Evolutionary conservation across 192 early-diverging fungal genomes (phyloP), one percentile per base, ranked within the genome.

Genomic region (Coemansia sp.): DNA sequence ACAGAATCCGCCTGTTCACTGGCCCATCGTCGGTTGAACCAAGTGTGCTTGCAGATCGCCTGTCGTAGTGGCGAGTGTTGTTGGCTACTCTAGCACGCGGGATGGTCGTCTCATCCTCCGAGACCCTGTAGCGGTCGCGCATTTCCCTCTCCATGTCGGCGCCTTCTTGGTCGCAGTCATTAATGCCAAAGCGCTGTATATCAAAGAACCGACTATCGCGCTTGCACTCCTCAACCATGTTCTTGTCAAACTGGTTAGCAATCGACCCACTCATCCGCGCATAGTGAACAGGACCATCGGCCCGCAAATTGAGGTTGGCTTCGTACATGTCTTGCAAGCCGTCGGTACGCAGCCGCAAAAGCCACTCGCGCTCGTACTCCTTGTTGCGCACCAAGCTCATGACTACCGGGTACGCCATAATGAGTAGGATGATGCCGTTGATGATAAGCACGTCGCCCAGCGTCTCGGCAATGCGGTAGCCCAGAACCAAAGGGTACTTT

Each of bases 301-400:
- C 41, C 23, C 33, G 64, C 56, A 66, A 33, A 26, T 66, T 66
- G 47, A 69, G 33, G 45, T 62, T 69, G 6, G 28, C 16, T 14
- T 64, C 56, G 45, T 64, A 64, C n/a, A 59, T 59, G 23, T 43
- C 42, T 26, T 63, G 56, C 18, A 64, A 37, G 18, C 63, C 69
- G 21, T 71, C 69, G 0, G 52, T 65, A 1, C 57, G 42, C 18
- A 71, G 36, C 1, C 45, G 50, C 16, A 55, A 12, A 4, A 71
- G 69, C 69, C 69, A 71, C 25, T 71, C 48, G 36, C 36, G 33
- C 57, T 71, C 69, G 39, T 71, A 71, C 36, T 71, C 58, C n/a
- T 43, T 25, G 18, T 18, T 26, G 38, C 36, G 34, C n/a, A 65
- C 35, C 8, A 71, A 33, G 48, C 69, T 53, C 38, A 48, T 71